These are phyloP conservation scores for Cladosporium phlei DNA, from an alignment of 2,329 filamentous ascomycete species.

Conservation along the genomic window DNA sequence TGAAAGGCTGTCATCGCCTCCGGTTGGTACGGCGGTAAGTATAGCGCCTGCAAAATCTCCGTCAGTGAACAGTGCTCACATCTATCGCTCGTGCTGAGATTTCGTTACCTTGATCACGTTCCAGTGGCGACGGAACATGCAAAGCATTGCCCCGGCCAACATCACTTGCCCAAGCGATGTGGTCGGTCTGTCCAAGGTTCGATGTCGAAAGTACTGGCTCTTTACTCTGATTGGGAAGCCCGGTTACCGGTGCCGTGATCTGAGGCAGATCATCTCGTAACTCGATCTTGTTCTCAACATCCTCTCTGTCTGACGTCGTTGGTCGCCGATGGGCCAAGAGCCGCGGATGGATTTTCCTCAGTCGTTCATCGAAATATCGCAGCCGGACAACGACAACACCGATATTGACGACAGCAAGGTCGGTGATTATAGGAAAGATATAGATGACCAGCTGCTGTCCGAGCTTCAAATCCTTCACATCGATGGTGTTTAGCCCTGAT, in stretches of 20 bases:
- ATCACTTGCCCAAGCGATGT: not conserved
- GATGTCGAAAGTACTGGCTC: not conserved
- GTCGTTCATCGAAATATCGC: constrained; percentile 46
- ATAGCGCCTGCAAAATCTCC: not conserved
- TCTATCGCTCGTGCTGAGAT: not conserved
- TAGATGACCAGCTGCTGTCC: constrained; percentile 53
- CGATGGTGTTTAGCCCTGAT: constrained; percentile 50
- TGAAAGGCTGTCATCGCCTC: too few species aligned
- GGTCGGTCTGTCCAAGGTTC: not conserved
- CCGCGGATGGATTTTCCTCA: constrained; percentile 33
- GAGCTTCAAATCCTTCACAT: constrained; percentile 45
- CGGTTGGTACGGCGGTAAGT: too few species aligned
- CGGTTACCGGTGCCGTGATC: not conserved
- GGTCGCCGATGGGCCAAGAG: not conserved
- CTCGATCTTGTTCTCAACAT: not conserved
- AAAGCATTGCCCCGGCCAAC: not conserved
- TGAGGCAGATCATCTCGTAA: not conserved
- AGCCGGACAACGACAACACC: constrained; percentile 46
- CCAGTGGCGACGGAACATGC: not conserved
- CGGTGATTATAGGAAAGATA: constrained; percentile 46
- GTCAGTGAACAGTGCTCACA: not conserved
- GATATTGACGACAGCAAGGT: constrained; percentile 48
- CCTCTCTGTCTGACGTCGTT: too few species aligned
- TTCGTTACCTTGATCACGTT: not conserved
- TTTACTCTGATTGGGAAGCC: not conserved